phyloP scores from a whole-genome alignment of 768 basidiomycete genomes.

The Erythrobasidium yunnanense region DNA sequence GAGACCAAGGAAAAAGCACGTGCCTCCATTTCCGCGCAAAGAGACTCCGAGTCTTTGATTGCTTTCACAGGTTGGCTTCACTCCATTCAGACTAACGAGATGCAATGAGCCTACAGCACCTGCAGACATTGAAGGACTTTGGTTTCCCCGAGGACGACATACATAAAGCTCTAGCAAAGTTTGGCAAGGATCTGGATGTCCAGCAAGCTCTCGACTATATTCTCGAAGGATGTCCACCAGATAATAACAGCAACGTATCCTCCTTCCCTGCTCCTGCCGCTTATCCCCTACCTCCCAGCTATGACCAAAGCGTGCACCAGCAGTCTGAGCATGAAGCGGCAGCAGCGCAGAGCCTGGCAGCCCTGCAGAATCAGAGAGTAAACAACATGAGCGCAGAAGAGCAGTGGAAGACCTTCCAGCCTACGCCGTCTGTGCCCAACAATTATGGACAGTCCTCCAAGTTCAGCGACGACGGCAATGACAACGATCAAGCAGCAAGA shows the following conservation, averaged over 20 bases:
- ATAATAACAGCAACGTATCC: no score
- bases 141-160: neutral
- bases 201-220: neutral
- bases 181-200: neutral
- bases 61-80: no score
- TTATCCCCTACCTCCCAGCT: no score
- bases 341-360: neutral
- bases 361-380: neutral
- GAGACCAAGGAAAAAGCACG: no score
- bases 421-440: neutral
- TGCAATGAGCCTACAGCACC: no score
- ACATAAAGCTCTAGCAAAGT: neutral
- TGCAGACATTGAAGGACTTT: conserved; percentile 6
- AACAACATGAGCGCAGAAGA: neutral
- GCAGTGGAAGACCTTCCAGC: neutral
- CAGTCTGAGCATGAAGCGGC: neutral
- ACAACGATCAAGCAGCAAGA: neutral
- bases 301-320: no score
- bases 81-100: no score
- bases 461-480: neutral
- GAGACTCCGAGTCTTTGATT: no score
- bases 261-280: no score
- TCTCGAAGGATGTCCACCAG: neutral
- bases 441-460: neutral
- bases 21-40: no score